Conservation (phyloP, 805 yeast species). For the Yarrowia sp. region DNA sequence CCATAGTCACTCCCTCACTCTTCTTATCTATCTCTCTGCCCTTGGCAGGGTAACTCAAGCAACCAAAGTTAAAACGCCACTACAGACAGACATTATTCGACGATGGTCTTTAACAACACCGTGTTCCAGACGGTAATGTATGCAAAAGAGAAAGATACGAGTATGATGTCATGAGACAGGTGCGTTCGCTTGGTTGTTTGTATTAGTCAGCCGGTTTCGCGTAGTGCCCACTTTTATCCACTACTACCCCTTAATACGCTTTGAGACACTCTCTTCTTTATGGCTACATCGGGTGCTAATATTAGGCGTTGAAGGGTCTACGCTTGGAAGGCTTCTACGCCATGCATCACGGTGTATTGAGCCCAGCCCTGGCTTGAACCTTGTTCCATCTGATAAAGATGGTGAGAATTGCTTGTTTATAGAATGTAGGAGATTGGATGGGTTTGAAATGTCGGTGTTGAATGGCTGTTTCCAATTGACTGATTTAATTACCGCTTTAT, state of each 20-base stretch:
- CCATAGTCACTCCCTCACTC: too few species aligned
- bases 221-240: too few species aligned
- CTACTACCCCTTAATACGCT: too few species aligned
- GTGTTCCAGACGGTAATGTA: slow-evolving; percentile 9
- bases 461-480: too few species aligned
- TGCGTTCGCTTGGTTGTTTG: too few species aligned
- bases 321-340: background rate
- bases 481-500: too few species aligned
- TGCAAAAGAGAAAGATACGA: background rate
- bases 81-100: background rate
- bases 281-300: too few species aligned
- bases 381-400: background rate
- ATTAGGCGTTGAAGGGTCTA: background rate
- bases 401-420: background rate
- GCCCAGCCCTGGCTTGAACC: slow-evolving; percentile 6
- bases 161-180: too few species aligned
- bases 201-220: too few species aligned
- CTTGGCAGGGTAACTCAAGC: slow-evolving; percentile 33
- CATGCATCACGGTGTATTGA: background rate
- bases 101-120: slow-evolving; percentile 12
- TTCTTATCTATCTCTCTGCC: background rate
- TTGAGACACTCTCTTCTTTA: too few species aligned
- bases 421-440: too few species aligned
- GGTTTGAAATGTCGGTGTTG: too few species aligned
- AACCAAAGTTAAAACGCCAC: slow-evolving; percentile 34